These are phyloP conservation scores for Globisporangium spiculum DNA, from an alignment of 352 stramenopile species.

Conservation along the genomic window DNA sequence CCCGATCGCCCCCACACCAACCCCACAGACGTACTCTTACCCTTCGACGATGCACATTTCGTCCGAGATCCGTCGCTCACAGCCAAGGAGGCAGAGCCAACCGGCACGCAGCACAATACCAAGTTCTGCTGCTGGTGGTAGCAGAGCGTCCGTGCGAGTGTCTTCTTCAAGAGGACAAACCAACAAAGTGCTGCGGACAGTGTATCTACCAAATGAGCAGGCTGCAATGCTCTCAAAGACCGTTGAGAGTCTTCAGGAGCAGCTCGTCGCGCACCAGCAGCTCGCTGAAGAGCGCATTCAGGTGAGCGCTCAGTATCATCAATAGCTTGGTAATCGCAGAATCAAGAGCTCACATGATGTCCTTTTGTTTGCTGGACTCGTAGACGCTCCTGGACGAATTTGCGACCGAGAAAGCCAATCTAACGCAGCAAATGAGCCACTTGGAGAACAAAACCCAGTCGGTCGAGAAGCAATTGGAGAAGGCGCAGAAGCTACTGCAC, in stretches of 20 bases:
- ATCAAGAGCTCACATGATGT: neutral
- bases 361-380: neutral
- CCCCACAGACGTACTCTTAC: conserved; percentile 50
- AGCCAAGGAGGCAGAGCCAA: neutral
- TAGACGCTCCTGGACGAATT: conserved; percentile 56
- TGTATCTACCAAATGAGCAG: conserved; percentile 80
- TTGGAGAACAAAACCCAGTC: conserved; percentile 33
- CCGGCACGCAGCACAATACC: neutral
- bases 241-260: conserved; percentile 54
- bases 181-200: conserved; percentile 61
- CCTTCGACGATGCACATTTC: conserved; percentile 75
- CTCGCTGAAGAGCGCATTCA: conserved; percentile 58
- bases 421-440: conserved; percentile 35
- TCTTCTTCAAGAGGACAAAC: conserved; percentile 17
- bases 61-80: conserved; percentile 22
- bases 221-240: conserved; percentile 43
- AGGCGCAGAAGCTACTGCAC: conserved; percentile 53
- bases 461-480: conserved; percentile 48
- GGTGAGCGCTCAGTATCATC: conserved; percentile 22
- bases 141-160: conserved; percentile 18
- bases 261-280: conserved; percentile 54
- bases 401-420: conserved; percentile 50
- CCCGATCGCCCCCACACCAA: conserved; percentile 25
- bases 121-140: conserved; percentile 5
- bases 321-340: neutral